Conservation (phyloP, 257 asterid species). For the Craterostigma plantagineum region DNA sequence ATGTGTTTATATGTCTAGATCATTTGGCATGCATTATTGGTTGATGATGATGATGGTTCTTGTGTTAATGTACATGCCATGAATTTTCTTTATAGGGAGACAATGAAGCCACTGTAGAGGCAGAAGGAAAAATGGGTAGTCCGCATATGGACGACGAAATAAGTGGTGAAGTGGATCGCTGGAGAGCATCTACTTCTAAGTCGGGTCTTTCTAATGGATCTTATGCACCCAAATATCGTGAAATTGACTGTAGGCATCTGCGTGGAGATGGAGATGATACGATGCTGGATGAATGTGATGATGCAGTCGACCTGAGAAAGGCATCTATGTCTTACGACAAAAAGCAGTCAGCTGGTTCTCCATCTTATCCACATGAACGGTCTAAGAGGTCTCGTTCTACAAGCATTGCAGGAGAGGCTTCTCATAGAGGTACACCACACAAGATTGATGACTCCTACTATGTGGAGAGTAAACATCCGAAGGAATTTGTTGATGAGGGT, state of each 20-base stretch:
- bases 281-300: no score
- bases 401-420: slow-evolving; percentile 36
- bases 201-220: slow-evolving; percentile 23
- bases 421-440: slow-evolving; percentile 5
- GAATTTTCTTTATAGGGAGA: slow-evolving; percentile 25
- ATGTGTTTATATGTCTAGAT: slow-evolving; percentile 26
- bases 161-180: slow-evolving; percentile 17
- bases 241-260: slow-evolving; percentile 8
- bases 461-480: slow-evolving; percentile 18
- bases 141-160: slow-evolving; percentile 19
- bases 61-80: slow-evolving; percentile 5
- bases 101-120: slow-evolving; percentile 12
- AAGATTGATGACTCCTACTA: slow-evolving; percentile 20
- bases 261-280: slow-evolving; percentile 14
- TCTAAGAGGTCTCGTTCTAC: slow-evolving; percentile 52
- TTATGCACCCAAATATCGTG: slow-evolving; percentile 9
- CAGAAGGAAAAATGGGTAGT: slow-evolving; percentile 13
- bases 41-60: slow-evolving; percentile 8
- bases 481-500: slow-evolving; percentile 38
- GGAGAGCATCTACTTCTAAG: slow-evolving; percentile 12
- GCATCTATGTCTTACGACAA: slow-evolving; percentile 20
- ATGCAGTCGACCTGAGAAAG: slow-evolving; percentile 19
- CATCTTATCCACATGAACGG: slow-evolving; percentile 38
- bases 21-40: slow-evolving; percentile 13
- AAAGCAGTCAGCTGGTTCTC: slow-evolving; percentile 17